Base-by-base conservation (phyloP, 176 grass and related monocot genomes). In the Rhipidocladum racemiflorum region DNA sequence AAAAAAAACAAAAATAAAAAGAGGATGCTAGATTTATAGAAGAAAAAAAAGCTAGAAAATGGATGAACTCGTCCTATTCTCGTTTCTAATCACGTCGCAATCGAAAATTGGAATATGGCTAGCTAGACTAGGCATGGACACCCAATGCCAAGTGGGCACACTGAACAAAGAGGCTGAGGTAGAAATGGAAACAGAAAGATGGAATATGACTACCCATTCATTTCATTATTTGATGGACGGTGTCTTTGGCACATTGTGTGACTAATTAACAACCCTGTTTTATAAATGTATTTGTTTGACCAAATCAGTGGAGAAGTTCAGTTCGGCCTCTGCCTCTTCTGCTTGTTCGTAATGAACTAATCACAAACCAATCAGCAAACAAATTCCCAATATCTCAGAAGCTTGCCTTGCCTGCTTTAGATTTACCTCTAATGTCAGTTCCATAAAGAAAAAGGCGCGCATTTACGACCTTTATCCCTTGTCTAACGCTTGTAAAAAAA, bases 301-400 rank as follows among this genome's bases (percentile, higher is more conserved):
- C 44, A 35, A 28, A 65, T 5, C 30, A 39, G 77, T 53, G 62
- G 44, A 79, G 43, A 67, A 79, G 77, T 79, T 69, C 64, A 40
- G 48, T 21, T 12, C 64, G 49, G 42, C 64, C n/a, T 56, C 48
- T 6, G 34, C 78, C 38, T 39, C 38, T 43, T 81, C 64, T 43
- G 4, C 30, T 54, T 2, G 42, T 66, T 51, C 38, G 44, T 51
- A 16, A n/a, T n/a, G n/a, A n/a, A n/a, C n/a, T n/a, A n/a, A 35
- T 17, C 28, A 9, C 44, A 48, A 27, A 35, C 2, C 43, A 49
- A 34, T 16, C 11, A 4, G 44, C 43, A 76, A 14, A 43, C 24
- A 17, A 29, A 18, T 13, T 77, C 24, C 20, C 24, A 5, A 6
- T n/a, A 34, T 2, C 17, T 78, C 76, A 35, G 21, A 44, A 65